Evolutionary conservation across 192 early-diverging fungal genomes (phyloP).

Genomic region (Glomus cerebriforme): DNA sequence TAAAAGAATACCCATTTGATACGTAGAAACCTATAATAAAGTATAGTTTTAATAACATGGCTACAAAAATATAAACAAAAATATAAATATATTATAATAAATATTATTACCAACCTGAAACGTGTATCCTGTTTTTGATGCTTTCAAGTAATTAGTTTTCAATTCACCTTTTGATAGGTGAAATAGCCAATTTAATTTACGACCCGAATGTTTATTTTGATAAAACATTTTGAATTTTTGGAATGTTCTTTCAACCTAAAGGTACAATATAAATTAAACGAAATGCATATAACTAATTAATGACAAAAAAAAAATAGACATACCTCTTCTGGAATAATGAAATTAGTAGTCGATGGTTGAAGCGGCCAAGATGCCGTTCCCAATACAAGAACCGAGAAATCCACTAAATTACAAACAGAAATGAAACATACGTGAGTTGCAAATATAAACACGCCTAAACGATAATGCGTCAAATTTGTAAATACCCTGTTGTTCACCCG

Average conservation of each 20-base stretch:
- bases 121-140: constrained; percentile 72
- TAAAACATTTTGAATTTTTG: constrained; percentile 88
- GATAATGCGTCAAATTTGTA: not conserved
- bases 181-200: constrained; percentile 95
- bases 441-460: not conserved
- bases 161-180: constrained; percentile 90
- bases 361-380: constrained; percentile 91
- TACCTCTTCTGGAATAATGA: constrained; percentile 86
- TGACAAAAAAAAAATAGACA: constrained; percentile 20
- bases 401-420: constrained; percentile 41
- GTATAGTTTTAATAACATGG: not conserved
- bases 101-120: constrained; percentile 57
- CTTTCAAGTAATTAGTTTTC: constrained; percentile 85
- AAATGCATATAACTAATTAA: not conserved
- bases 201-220: constrained; percentile 82
- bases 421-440: not conserved
- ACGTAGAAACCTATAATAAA: constrained; percentile 68
- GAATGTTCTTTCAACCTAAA: constrained; percentile 75
- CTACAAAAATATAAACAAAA: not conserved
- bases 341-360: constrained; percentile 71
- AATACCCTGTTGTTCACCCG: constrained; percentile 2
- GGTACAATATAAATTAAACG: not conserved
- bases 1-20: constrained; percentile 92
- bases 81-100: not conserved
- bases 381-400: constrained; percentile 88